phyloP scores from a whole-genome alignment of 768 basidiomycete species.

The Coprinellus micaceus region DNA sequence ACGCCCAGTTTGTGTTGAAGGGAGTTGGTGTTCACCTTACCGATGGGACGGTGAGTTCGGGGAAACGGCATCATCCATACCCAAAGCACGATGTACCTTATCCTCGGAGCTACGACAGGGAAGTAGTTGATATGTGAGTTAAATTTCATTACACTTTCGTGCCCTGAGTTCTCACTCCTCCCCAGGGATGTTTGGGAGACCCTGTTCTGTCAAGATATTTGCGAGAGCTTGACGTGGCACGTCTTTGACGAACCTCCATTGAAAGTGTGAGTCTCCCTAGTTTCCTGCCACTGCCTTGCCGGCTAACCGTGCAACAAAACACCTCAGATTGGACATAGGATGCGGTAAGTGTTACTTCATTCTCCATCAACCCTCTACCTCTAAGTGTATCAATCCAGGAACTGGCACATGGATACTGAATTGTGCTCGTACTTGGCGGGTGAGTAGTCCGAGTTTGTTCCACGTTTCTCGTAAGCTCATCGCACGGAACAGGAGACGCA shows the following conservation, averaged over 20 bases:
- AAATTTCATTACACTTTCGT: neutral
- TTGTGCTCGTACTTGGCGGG: constrained; percentile 62
- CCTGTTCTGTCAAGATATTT: constrained; percentile 47
- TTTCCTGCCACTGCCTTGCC: constrained; percentile 1
- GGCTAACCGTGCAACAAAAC: neutral
- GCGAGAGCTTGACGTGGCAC: constrained; percentile 62
- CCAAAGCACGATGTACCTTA: constrained; percentile 55
- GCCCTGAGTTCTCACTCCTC: neutral
- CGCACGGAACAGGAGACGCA: constrained; percentile 41
- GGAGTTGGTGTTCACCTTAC: constrained; percentile 33
- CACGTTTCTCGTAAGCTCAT: constrained; percentile 5
- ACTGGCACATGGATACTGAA: constrained; percentile 74
- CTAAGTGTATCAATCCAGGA: constrained; percentile 34
- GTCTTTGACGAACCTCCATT: constrained; percentile 55
- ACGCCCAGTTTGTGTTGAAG: constrained; percentile 54
- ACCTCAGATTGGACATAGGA: constrained; percentile 61
- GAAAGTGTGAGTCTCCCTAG: constrained; percentile 49
- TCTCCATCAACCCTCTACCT: neutral
- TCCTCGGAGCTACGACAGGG: constrained; percentile 61
- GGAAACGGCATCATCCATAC: constrained; percentile 58
- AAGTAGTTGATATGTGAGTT: constrained; percentile 65
- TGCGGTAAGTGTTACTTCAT: constrained; percentile 49
- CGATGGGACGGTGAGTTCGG: constrained; percentile 26
- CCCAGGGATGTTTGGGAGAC: constrained; percentile 70
- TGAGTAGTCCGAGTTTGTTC: constrained; percentile 25